Percentiles rank a stretch among this genome's conserved stretches.
phyloP scores from a whole-genome alignment of 1,139 yeast genomes.

The Candida glucosophila region DNA sequence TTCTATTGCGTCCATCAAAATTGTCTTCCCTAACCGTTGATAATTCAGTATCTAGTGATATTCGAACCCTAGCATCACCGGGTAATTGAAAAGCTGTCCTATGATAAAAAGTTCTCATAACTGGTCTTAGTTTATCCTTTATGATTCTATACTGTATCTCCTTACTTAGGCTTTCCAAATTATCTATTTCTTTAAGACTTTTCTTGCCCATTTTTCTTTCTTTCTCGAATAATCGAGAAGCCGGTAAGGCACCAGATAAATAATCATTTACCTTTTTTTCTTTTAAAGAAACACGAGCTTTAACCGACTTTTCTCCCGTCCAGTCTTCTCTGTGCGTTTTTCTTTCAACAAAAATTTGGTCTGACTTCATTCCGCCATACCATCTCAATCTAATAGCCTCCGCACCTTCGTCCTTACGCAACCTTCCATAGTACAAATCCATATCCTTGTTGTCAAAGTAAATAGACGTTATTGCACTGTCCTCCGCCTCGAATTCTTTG shows the following conservation, averaged over 20 bases:
- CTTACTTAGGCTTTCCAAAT: slow-evolving; percentile 81
- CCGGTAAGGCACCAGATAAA: slow-evolving; percentile 76
- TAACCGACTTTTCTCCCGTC: slow-evolving; percentile 98
- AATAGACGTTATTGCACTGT: slow-evolving; percentile 92
- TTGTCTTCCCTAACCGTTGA: slow-evolving; percentile 96
- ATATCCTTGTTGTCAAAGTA: slow-evolving; percentile 84
- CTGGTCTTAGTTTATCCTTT: slow-evolving; percentile 82
- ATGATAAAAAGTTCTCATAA: slow-evolving; percentile 89
- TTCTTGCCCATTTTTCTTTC: slow-evolving; percentile 90
- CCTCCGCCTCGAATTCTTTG: slow-evolving; percentile 91
- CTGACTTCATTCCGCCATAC: slow-evolving; percentile 97
- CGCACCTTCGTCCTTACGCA: slow-evolving; percentile 96
- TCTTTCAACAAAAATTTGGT: slow-evolving; percentile 89
- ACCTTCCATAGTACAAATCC: slow-evolving; percentile 89
- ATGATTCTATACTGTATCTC: slow-evolving; percentile 88
- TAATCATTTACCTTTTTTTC: slow-evolving; percentile 86
- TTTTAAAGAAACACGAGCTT: slow-evolving; percentile 88
- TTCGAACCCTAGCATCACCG: slow-evolving; percentile 97
- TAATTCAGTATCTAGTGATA: slow-evolving; percentile 91
- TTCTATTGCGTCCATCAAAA: slow-evolving; percentile 87
- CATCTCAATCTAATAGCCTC: slow-evolving; percentile 97
- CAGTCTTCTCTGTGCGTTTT: slow-evolving; percentile 98
- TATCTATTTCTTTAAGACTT: slow-evolving; percentile 77
- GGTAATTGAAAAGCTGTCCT: slow-evolving; percentile 98
- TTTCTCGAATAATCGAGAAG: slow-evolving; percentile 83